Base-by-base conservation (phyloP, 345 rosid genomes). In the Citrus glauca region DNA sequence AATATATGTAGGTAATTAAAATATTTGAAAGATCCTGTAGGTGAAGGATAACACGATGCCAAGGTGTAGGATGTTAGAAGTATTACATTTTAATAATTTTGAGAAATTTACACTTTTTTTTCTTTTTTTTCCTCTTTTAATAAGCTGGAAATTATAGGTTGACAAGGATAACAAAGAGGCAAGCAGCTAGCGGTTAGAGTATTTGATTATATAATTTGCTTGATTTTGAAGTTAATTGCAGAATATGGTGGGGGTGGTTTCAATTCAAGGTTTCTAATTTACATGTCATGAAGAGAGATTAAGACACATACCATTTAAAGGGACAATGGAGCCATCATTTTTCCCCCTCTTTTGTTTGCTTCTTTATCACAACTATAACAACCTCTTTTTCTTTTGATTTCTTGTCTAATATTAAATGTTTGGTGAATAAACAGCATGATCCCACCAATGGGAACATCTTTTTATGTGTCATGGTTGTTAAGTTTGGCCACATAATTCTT, bases 311-410 rank as follows among this genome's bases (percentile, higher is more conserved):
- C 35, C 68, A 40, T 59, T 40, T 50, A 50, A 74, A 63, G n/a
- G 30, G 55, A 53, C 48, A 59, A 68, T 19, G 66, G 37, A 73
- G 74, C 35, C 69, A 75, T 84, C 80, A 82, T 86, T 42, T 27
- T 75, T 53, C 32, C 33, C 3, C 6, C 7, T 2, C 65, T 32
- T 69, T 71, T 66, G 79, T 75, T 87, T 87, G 86, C 90, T 85
- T 87, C 78, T 79, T 81, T 75, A 64, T 77, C 83, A 87, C 88
- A 79, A 64, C 83, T 81, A 74, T 81, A 87, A 87, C 87, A 8
- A 87, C 85, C 82, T 70, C 79, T 33, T 60, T 50, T 75, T 32
- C 22, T 25, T 59, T 42, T 62, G 10, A 72, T 24, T 38, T 55
- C 28, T 60, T 19, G 33, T 73, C 82, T 33, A 16, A 76, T 60